Evolutionary conservation across 768 basidiomycete species (phyloP), one percentile per base, ranked within the genome.

Genomic region (Nevesoporus exiguus): DNA sequence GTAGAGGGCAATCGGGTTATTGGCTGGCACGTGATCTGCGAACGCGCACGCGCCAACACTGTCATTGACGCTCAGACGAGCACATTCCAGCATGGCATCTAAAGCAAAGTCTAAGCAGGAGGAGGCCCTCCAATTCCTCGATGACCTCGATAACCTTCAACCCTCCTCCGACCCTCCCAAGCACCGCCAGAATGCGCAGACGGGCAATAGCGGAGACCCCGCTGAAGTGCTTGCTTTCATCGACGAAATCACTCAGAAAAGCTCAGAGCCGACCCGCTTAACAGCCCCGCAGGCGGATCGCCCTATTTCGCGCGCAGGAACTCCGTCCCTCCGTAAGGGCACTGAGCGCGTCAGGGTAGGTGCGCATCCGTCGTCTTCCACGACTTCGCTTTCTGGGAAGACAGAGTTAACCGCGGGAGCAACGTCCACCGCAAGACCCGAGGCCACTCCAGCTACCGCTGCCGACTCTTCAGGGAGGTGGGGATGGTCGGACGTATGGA

Each of bases 171-270:
- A 44, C 6, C 49, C 64, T 24, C 67, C 74, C 21, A 58, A 68
- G 1, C 54, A 70, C 15, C 61, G 54, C 33, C 62, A 64, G 56
- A 56, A 58, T 6, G 55, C 52, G 39, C 64, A 66, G 44, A 54
- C 69, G 41, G 61, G 64, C 51, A 76, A 74, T 36, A 81, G 81
- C 57, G 85, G 83, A 30, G 88, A 94, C 61, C 81, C 82, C 53
- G 84, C 86, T 3, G 90, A 92, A 57, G 93, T 90, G 24, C 82
- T 95, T 25, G 93, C 93, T 15, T 96, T 95, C 76, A 82, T 97
- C 39, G 91, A 97, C 69, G 92, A 97, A 73, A 92, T 96, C 59
- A 93, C 90, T 0, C 90, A 91, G 81, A 95, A 93, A 73, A 88
- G 86, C 70, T 79, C 86, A 7, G 90, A 89, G 59, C 86, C 89